These are phyloP conservation scores for Blastomyces silverae DNA, from an alignment of 2,329 filamentous ascomycete genomes.

Conservation along the genomic window DNA sequence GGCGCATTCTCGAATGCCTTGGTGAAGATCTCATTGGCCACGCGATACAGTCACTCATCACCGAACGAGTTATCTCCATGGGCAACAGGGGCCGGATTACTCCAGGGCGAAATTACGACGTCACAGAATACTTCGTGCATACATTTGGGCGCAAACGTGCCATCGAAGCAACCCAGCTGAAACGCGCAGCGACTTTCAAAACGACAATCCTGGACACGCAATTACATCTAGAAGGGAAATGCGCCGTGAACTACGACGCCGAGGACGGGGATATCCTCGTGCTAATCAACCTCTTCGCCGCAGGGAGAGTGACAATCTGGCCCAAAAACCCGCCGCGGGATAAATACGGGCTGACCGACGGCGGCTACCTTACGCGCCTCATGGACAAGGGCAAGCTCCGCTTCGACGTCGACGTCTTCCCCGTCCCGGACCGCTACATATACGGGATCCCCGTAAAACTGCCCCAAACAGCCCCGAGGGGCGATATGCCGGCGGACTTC, in stretches of 20 bases:
- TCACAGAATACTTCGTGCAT: slow-evolving; percentile 39
- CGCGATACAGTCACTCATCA: slow-evolving; percentile 38
- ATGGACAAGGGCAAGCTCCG: slow-evolving; percentile 42
- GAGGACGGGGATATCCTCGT: slow-evolving; percentile 42
- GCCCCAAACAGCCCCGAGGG: slow-evolving; percentile 28
- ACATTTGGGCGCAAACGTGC: slow-evolving; percentile 37
- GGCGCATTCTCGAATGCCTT: slow-evolving; percentile 30
- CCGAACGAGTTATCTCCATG: slow-evolving; percentile 37
- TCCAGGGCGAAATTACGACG: slow-evolving; percentile 41
- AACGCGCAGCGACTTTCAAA: slow-evolving; percentile 40
- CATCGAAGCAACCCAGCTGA: slow-evolving; percentile 38
- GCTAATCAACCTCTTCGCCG: slow-evolving; percentile 38
- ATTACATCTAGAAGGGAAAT: slow-evolving; percentile 30
- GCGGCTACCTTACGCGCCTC: slow-evolving; percentile 42
- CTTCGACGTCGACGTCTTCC: slow-evolving; percentile 39
- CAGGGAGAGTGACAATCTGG: slow-evolving; percentile 32
- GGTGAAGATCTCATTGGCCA: slow-evolving; percentile 33
- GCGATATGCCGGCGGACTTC: slow-evolving; percentile 18
- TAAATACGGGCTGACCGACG: slow-evolving; percentile 43
- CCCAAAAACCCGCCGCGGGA: slow-evolving; percentile 39
- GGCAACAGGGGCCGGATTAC: slow-evolving; percentile 35
- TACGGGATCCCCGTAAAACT: slow-evolving; percentile 36
- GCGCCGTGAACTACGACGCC: slow-evolving; percentile 33
- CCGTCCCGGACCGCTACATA: slow-evolving; percentile 33
- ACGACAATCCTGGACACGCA: slow-evolving; percentile 36